phyloP scores from a whole-genome alignment of 768 basidiomycete genomes.

The Lentinula boryana region DNA sequence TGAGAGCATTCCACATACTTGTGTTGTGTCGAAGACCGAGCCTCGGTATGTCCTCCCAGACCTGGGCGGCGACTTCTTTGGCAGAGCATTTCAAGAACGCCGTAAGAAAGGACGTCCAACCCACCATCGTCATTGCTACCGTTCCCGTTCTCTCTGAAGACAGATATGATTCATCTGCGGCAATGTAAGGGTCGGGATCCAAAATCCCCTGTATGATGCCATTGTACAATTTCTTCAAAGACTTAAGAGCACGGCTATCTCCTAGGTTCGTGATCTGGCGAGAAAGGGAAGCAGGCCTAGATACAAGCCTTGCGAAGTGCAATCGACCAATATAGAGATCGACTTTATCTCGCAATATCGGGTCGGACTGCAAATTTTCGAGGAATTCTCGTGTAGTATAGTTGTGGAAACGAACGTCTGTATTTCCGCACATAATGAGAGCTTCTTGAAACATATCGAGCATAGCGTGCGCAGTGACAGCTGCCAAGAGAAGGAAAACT shows the following conservation, averaged over 20 bases:
- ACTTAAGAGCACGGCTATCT: conserved; percentile 19
- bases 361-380: conserved; percentile 24
- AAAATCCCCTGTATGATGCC: conserved; percentile 44
- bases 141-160: conserved; percentile 32
- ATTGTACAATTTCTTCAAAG: conserved; percentile 44
- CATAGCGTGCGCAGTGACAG: conserved; percentile 57
- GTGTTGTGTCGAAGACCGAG: conserved; percentile 45
- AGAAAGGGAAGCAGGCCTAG: conserved; percentile 41
- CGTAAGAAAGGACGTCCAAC: conserved; percentile 62
- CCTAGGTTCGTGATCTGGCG: conserved; percentile 45
- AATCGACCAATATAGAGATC: conserved; percentile 41
- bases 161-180: conserved; percentile 30
- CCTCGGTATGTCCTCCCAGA: conserved; percentile 65
- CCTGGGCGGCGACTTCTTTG: conserved; percentile 48
- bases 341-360: conserved; percentile 33
- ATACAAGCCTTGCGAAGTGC: conserved; percentile 44
- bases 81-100: conserved; percentile 54
- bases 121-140: conserved; percentile 47
- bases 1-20: conserved; percentile 64
- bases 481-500: conserved; percentile 41
- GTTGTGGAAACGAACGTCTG: conserved; percentile 28
- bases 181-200: conserved; percentile 49
- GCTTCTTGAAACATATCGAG: conserved; percentile 53
- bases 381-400: conserved; percentile 34
- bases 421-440: conserved; percentile 34